Evolutionary conservation across 2,329 filamentous ascomycete species (phyloP), one percentile per base, ranked within the genome.

Genomic region (Trichoderma oligosporum): DNA sequence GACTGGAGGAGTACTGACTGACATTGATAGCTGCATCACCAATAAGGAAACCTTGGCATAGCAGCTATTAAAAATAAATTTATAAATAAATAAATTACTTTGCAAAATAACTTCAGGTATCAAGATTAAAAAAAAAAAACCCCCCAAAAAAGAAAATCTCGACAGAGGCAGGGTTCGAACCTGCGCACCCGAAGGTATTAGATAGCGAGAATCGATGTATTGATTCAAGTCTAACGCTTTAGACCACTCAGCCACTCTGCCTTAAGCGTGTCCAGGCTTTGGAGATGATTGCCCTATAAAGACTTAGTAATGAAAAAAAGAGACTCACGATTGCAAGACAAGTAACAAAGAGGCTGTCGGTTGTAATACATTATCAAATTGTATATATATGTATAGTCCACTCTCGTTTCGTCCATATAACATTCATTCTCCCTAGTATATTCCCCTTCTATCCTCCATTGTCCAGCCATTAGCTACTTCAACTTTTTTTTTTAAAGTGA

Each of bases 191-290:
- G 53, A 56, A 56, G 53, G 53, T 56, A 56, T 56, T 56, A 48
- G 53, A 56, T 56, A 48, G 44, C 53, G 44, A 48, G 53, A 56
- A 56, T 56, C 53, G 44, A 24, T 29, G n/a, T 7, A 25, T 24
- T 56, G 20, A 56, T 56, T 56, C 53, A 56, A 56, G 53, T 56
- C 53, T 48, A 56, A 56, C 53, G 53, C 53, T 56, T 56, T 56
- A 56, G 53, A 56, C 53, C 53, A 56, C 53, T 56, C 53, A 56
- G 53, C 53, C 53, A 56, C 53, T 56, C 53, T 56, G 53, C 53
- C 53, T 24, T 25, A 12, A 39, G 33, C 22, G 53, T 48, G 45
- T 38, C 4, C 16, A 45, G 22, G 41, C 31, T 20, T n/a, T n/a
- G 2, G 11, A 7, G 6, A 38, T 20, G 22, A 4, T 3, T 5